Evolutionary conservation across 768 basidiomycete genomes (phyloP), one percentile per base, ranked within the genome.

Genomic region (Boletales sp.): DNA sequence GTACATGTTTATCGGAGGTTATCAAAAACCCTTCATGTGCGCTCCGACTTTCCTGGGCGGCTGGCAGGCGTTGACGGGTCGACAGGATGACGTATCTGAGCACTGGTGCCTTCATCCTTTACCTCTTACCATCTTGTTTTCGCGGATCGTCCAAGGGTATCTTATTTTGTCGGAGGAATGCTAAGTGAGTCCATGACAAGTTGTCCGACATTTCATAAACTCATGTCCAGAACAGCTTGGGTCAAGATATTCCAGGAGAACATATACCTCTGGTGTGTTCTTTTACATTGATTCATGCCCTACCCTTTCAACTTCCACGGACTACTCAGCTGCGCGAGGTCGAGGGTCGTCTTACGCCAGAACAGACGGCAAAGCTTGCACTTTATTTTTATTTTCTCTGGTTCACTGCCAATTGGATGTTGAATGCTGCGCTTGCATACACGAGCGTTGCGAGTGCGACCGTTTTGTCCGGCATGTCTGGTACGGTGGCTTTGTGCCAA

Each of bases 371-470:
- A 8, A 68, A 78, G 35, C 75, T 99, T 12, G 91, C 95, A 5
- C 72, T 81, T 6, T 69, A 77, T 44, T 98, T 97, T 68, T 92
- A 87, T 66, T 76, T 90, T 50, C 72, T 95, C 32, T 99, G 94
- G 92, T 97, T 99, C 61, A 73, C 84, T 34, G 95, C 95, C 12
- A 98, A 98, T 62, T 98, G 94, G 91, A 68, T 83, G 11, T 72
- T 95, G 29, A 97, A 94, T 63, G 86, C 84, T 1, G 76, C 88
- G 17, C 75, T 98, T 40, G 84, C 81, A 29, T 88, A 86, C 64
- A 98, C 95, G 2, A 92, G 86, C 59, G 94, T 97, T n/a, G 90
- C 91, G 2, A 95, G 92, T 65, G 83, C 90, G 17, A 97, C 94
- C 5, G 86, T 97, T 34, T 69, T 97, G 45, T 87, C 90, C 2